Evolutionary conservation across 345 rosid genomes (phyloP), one percentile per base, ranked within the genome.

Genomic region (Boechera retrofracta): DNA sequence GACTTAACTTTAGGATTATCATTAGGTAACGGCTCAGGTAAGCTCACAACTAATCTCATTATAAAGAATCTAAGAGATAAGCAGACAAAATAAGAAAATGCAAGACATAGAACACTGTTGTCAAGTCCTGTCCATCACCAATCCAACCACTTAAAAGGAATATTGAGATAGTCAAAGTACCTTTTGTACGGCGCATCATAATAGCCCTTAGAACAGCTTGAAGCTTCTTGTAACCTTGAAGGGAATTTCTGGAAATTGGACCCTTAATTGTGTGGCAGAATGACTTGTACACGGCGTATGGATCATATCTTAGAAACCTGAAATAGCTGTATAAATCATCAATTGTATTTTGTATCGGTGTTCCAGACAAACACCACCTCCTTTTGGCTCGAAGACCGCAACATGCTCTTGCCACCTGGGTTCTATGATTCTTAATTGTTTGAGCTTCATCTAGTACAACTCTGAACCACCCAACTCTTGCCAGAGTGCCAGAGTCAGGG

Each of bases 291-390:
- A 38, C 72, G 48, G 86, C 87, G 77, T 94, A 94, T 6, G 97
- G 98, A 53, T 90, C 97, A 67, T 90, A 90, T 82, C 75, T 91
- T 57, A 94, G 87, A 85, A 94, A 94, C 83, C 98, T 88, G 83
- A 94, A 94, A 81, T 94, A 94, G 87, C 98, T 94, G 73, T 89
- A 94, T 65, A 94, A 77, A 87, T 94, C 98, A 83, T 92, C 97
- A 57, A 94, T 82, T 33, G 95, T 24, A 80, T 94, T 94, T 72
- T 94, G 98, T 73, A 94, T 91, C 10, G 98, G 98, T 68, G 98
- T 94, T 77, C 98, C 98, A 74, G 98, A 94, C 81, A 94, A 86
- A 86, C 98, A 94, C 98, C 98, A 94, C 73, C 98, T 89, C 73
- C 83, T 88, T 79, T 89, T 92, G 75, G 98, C 97, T 74, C 93